Evolutionary conservation across 1,284 basidiomycete genomes (phyloP).

Genomic region (Gomphus sp.): DNA sequence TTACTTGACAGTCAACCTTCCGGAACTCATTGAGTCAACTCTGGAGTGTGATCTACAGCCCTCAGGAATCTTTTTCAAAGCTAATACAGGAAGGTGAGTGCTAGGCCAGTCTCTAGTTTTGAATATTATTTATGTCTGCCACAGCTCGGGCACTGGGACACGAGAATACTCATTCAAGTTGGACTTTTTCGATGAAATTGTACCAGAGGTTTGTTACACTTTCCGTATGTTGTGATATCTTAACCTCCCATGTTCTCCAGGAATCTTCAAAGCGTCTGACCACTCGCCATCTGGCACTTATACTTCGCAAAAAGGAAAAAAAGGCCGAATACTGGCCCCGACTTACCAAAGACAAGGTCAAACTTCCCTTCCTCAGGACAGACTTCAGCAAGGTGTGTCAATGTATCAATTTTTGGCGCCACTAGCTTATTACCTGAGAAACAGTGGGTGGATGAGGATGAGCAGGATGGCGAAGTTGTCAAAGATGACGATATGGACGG

Average conservation of each 20-base stretch:
- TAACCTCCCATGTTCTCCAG: conserved; percentile 28
- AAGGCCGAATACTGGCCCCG: conserved; percentile 82
- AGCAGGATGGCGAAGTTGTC: conserved; percentile 60
- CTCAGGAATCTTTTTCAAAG: conserved; percentile 60
- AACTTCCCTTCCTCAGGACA: conserved; percentile 76
- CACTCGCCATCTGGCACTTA: conserved; percentile 54
- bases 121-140: background rate
- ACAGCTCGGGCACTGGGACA: conserved; percentile 3
- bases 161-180: conserved; percentile 62
- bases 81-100: conserved; percentile 62
- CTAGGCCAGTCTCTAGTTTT: background rate
- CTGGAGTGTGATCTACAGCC: conserved; percentile 59
- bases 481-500: conserved; percentile 39
- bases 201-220: conserved; percentile 53
- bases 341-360: conserved; percentile 79
- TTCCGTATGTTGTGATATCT: background rate
- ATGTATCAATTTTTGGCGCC: background rate
- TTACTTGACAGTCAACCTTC: conserved; percentile 77
- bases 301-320: conserved; percentile 74
- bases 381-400: conserved; percentile 69
- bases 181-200: conserved; percentile 65
- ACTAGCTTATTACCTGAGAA: background rate
- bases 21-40: conserved; percentile 60
- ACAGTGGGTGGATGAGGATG: conserved; percentile 89
- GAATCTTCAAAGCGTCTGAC: conserved; percentile 55